phyloP scores from a whole-genome alignment of 257 asterid genomes.

The Salvia miltiorrhiza region DNA sequence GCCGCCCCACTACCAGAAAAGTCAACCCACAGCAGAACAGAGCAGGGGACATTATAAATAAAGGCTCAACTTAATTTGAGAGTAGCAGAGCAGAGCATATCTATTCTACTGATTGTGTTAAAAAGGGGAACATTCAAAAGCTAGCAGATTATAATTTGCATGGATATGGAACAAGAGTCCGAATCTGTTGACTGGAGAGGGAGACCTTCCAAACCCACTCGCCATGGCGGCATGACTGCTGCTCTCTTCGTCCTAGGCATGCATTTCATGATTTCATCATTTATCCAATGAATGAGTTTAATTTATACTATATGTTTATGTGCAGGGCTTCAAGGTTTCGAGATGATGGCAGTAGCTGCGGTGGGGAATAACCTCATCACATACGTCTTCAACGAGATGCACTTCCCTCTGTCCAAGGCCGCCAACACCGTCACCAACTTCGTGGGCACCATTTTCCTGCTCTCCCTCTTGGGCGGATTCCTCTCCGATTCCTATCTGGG shows the following conservation, averaged over 20 bases:
- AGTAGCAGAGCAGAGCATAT: too few species aligned
- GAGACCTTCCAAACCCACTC: constrained; percentile 48
- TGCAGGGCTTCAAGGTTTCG: constrained; percentile 67
- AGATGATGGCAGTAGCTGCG: constrained; percentile 81
- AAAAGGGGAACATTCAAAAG: neutral
- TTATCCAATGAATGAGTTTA: too few species aligned
- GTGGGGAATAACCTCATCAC: constrained; percentile 79
- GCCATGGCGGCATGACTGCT: constrained; percentile 78
- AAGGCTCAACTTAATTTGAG: too few species aligned
- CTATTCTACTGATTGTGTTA: too few species aligned
- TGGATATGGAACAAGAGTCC: constrained; percentile 32
- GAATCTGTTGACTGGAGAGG: constrained; percentile 68
- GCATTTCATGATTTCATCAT: too few species aligned
- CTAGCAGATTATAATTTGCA: neutral
- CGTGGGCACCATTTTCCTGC: constrained; percentile 65
- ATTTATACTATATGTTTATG: too few species aligned
- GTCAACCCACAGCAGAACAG: too few species aligned
- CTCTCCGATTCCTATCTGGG: constrained; percentile 79
- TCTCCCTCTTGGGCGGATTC: constrained; percentile 72
- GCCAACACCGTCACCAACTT: constrained; percentile 84
- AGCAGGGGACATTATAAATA: too few species aligned
- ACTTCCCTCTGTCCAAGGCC: constrained; percentile 60
- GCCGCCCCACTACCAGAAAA: neutral
- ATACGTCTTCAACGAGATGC: constrained; percentile 69
- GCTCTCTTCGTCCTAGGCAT: constrained; percentile 61